Conservation (phyloP, 176 grass and related monocot species). For the Pontederia crassipes region DNA sequence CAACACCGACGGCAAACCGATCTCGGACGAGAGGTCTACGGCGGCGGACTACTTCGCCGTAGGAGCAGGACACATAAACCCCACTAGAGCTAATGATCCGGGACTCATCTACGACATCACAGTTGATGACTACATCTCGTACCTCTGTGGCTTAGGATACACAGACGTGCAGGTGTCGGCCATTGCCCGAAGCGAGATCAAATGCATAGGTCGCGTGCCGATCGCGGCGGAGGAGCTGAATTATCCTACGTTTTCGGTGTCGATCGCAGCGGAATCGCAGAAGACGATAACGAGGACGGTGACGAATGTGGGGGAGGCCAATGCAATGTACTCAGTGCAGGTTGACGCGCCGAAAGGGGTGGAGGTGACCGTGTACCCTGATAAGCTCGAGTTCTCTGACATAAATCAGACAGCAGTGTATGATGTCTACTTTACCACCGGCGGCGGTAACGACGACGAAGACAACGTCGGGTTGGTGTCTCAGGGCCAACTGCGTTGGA, state of each 20-base stretch:
- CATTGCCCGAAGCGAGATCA: not conserved
- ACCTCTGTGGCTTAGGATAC: slow-evolving; percentile 11
- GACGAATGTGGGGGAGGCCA: slow-evolving; percentile 25
- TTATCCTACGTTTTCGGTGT: slow-evolving; percentile 2
- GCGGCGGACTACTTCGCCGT: not conserved
- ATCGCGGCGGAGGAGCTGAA: slow-evolving; percentile 13
- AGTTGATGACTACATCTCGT: slow-evolving; percentile 1
- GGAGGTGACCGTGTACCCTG: slow-evolving; percentile 1
- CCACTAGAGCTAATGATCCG: slow-evolving; percentile 5
- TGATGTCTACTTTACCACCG: slow-evolving; percentile 4
- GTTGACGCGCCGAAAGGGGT: slow-evolving; percentile 7
- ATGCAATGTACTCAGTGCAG: not conserved
- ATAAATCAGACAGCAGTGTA: slow-evolving; percentile 3
- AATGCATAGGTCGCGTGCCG: not conserved
- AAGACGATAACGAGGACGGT: slow-evolving; percentile 9
- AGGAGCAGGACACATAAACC: slow-evolving; percentile 5
- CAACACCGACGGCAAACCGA: slow-evolving; percentile 1
- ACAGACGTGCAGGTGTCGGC: slow-evolving; percentile 5
- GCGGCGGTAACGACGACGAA: not conserved
- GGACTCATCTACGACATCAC: slow-evolving; percentile 12
- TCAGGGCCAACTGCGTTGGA: slow-evolving; percentile 14
- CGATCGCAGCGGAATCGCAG: not conserved
- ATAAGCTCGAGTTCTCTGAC: not conserved
- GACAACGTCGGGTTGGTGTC: slow-evolving; percentile 17
- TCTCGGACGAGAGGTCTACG: not conserved